Evolutionary conservation across 2,329 filamentous ascomycete genomes (phyloP), one percentile per base, ranked within the genome.

Genomic region (Escovopsis weberi): DNA sequence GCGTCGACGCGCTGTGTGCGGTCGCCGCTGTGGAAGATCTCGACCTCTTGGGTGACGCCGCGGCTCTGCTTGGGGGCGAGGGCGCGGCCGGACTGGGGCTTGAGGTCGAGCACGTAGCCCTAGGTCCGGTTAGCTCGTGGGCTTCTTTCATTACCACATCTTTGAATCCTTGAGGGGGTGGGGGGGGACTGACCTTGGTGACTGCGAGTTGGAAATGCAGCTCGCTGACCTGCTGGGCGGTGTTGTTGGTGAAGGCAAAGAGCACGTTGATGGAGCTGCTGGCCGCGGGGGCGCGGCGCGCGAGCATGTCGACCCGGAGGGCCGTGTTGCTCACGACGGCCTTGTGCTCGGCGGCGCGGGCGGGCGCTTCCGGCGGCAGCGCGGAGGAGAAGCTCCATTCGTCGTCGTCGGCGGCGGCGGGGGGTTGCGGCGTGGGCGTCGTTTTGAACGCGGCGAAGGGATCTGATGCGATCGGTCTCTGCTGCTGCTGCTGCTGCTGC

Each of bases 301-400:
- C 80, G 34, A 79, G 67, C 58, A 95, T 80, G 34, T 84, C 74
- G 46, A 94, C 80, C 46, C 76, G 75, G 38, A 96, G 65, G 37
- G 66, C 70, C 2, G 78, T 80, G 54, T 84, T 79, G 54, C 77
- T 78, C 37, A 95, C 75, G 4, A 70, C 72, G 18, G 82, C 66
- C 39, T 75, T 75, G 50, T 85, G 75, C 40, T 76, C 72, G 41
- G 64, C 69, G 2, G 80, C 77, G 32, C 76, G 70, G 46, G 62
- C 54, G 15, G 68, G 55, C 12, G 33, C 55, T 47, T 75, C 69
- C 2, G 69, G 61, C 26, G 89, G 89, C 12, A 95, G 69, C 0
- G 89, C 81, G 0, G 89, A 96, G 3, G 85, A 78, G 59, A 96
- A 96, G 23, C 78, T 83, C 88, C 89, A 96, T 55, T 96, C 89